Evolutionary conservation across 805 yeast species (phyloP).

Genomic region (Cyberlindnera sargentensis): DNA sequence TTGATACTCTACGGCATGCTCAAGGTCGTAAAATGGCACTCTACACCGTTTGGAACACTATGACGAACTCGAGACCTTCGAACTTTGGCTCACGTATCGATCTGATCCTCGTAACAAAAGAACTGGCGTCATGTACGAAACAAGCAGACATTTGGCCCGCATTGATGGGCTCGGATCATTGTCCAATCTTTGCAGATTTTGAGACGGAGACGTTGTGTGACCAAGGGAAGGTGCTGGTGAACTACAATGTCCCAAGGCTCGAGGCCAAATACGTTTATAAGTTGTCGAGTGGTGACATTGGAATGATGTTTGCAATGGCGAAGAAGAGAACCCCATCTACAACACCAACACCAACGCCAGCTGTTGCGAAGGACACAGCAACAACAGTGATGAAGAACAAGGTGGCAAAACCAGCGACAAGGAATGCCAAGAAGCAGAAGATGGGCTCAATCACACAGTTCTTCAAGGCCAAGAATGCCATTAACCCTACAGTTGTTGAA

Average conservation of each 20-base stretch:
- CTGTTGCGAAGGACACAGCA: too few relatives aligned
- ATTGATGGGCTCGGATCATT: constrained; percentile 86
- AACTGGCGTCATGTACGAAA: constrained; percentile 26
- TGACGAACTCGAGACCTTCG: constrained; percentile 65
- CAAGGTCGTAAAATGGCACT: constrained; percentile 55
- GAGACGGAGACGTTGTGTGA: constrained; percentile 15
- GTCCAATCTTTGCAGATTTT: constrained; percentile 79
- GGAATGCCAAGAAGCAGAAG: neutral
- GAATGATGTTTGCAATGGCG: constrained; percentile 28
- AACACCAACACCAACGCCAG: too few relatives aligned
- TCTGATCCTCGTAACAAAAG: constrained; percentile 48
- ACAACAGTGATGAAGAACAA: neutral
- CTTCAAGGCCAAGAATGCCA: neutral
- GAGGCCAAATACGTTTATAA: constrained; percentile 49
- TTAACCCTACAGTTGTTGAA: neutral
- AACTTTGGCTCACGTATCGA: constrained; percentile 90
- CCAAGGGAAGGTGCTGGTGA: neutral
- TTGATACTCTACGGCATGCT: constrained; percentile 50
- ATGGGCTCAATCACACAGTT: too few relatives aligned
- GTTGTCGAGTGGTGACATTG: constrained; percentile 27
- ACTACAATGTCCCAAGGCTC: constrained; percentile 30
- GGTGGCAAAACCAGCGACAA: constrained; percentile 10
- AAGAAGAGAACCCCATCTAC: constrained; percentile 6
- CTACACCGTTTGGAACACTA: constrained; percentile 91
- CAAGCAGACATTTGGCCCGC: constrained; percentile 55